phyloP scores from a whole-genome alignment of 192 early-diverging fungal genomes.

The Allomyces javanicus region DNA sequence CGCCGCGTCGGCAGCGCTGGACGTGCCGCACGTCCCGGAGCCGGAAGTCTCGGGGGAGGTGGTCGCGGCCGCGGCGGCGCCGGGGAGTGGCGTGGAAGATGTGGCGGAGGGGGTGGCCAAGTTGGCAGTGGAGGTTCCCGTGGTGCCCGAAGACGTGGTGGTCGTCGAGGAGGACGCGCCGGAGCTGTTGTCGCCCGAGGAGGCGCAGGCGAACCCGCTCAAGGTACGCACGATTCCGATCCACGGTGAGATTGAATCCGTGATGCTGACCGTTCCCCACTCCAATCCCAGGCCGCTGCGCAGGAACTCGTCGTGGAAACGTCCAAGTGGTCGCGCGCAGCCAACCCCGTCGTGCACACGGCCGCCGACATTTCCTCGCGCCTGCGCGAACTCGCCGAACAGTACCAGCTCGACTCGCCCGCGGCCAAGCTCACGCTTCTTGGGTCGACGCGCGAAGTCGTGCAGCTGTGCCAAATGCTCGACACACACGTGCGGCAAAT shows the following conservation, averaged over 20 bases:
- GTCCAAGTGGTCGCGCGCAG: constrained; percentile 16
- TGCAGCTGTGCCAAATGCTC: constrained; percentile 10
- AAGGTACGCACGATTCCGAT: constrained; percentile 9
- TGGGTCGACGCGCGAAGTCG: constrained; percentile 17
- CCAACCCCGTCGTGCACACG: constrained; percentile 21
- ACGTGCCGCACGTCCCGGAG: too few species aligned
- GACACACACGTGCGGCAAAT: constrained; percentile 8
- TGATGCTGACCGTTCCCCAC: too few species aligned
- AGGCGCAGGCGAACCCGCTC: constrained; percentile 25
- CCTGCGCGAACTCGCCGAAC: constrained; percentile 13
- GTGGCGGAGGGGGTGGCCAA: too few species aligned
- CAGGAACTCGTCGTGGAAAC: constrained; percentile 31
- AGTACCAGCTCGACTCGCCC: constrained; percentile 6
- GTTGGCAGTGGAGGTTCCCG: too few species aligned
- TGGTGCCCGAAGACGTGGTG: constrained; percentile 8
- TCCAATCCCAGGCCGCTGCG: constrained; percentile 17
- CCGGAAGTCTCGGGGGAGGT: too few species aligned
- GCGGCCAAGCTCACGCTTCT: constrained; percentile 19
- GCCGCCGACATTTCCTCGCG: constrained; percentile 14
- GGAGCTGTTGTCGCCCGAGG: constrained; percentile 14
- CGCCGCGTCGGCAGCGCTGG: too few species aligned
- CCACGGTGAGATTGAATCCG: background rate
- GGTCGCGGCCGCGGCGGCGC: too few species aligned
- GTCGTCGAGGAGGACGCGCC: constrained; percentile 25
- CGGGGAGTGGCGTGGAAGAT: too few species aligned